These are phyloP conservation scores for Schizosaccharomyces japonicus DNA, from an alignment of 805 yeast species.

Conservation along the genomic window DNA sequence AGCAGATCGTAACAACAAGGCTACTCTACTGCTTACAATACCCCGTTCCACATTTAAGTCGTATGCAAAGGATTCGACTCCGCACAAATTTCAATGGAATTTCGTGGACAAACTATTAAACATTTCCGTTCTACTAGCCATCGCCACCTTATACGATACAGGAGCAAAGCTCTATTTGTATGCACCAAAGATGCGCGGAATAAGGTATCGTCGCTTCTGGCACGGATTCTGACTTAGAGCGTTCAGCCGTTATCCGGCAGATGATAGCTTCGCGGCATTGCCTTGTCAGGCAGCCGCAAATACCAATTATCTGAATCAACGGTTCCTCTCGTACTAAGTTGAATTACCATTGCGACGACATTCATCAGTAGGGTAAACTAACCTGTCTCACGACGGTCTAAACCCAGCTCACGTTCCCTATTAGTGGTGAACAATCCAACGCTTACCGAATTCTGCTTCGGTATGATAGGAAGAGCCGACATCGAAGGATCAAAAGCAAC, in stretches of 20 bases:
- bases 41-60: slow-evolving; percentile 26
- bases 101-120: slow-evolving; percentile 20
- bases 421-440: slow-evolving; percentile 27
- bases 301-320: slow-evolving; percentile 26
- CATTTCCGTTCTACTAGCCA: slow-evolving; percentile 20
- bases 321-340: slow-evolving; percentile 24
- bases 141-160: slow-evolving; percentile 21
- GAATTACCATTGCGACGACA: slow-evolving; percentile 20
- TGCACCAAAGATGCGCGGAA: slow-evolving; percentile 22
- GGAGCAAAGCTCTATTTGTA: slow-evolving; percentile 18
- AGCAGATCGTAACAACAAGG: slow-evolving; percentile 32
- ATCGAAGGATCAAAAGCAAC: slow-evolving; percentile 27
- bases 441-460: slow-evolving; percentile 26
- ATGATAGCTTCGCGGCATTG: slow-evolving; percentile 27
- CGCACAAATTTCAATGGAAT: slow-evolving; percentile 24
- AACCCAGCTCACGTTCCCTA: slow-evolving; percentile 22
- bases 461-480: slow-evolving; percentile 29
- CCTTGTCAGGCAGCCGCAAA: slow-evolving; percentile 26
- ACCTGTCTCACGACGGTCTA: slow-evolving; percentile 5
- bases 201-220: slow-evolving; percentile 24
- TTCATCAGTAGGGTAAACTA: slow-evolving; percentile 8
- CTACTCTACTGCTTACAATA: slow-evolving; percentile 29
- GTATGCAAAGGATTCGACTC: slow-evolving; percentile 26
- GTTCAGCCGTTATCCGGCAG: slow-evolving; percentile 28
- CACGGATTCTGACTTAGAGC: slow-evolving; percentile 32